Evolutionary conservation across 1,139 yeast species (phyloP), one percentile per base, ranked within the genome.

Genomic region (Ashbya aceris): DNA sequence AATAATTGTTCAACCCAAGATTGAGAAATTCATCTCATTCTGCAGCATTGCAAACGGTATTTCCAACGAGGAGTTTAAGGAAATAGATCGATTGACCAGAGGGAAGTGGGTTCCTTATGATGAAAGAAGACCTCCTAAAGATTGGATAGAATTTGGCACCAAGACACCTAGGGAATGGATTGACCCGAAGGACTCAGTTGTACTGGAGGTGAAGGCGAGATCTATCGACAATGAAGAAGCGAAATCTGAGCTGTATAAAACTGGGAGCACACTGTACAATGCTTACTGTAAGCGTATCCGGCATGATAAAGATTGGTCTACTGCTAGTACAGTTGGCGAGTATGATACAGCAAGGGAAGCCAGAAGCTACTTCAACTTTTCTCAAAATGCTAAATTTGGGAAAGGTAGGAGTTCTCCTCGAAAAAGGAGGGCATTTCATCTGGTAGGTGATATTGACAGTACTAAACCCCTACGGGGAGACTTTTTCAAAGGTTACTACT

Each of bases 21-120:
- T 50, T 7, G 65, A 63, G 7, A 54, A 57, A 36, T 75, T 73
- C 46, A 57, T 74, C 49, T 76, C 93, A 13, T 81, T 91, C 48
- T 83, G 95, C 52, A 73, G 76, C 32, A 85, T 87, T 32, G 93
- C 95, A 0, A 87, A 89, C 55, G 97, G 97, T 0, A 77, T 91
- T 49, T 75, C 84, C 8, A 62, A 66, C 4, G 73, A 70, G 1
- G 91, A 83, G 44, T 79, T 71, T 48, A 73, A 73, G 32, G 69
- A 68, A 41, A 79, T 91, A 30, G 76, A 74, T 35, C 67, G 77
- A 20, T 46, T 67, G 8, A 77, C 94, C 0, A 64, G 69, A 31
- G 79, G 77, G 1, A 72, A 74, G 47, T 85, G 95, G 95, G 67
- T 66, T 5, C 62, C 67, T 30, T 67, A 66, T 42, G 64, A 66